These are phyloP conservation scores for Passalora sequoiae DNA, from an alignment of 2,329 filamentous ascomycete species.

Conservation along the genomic window DNA sequence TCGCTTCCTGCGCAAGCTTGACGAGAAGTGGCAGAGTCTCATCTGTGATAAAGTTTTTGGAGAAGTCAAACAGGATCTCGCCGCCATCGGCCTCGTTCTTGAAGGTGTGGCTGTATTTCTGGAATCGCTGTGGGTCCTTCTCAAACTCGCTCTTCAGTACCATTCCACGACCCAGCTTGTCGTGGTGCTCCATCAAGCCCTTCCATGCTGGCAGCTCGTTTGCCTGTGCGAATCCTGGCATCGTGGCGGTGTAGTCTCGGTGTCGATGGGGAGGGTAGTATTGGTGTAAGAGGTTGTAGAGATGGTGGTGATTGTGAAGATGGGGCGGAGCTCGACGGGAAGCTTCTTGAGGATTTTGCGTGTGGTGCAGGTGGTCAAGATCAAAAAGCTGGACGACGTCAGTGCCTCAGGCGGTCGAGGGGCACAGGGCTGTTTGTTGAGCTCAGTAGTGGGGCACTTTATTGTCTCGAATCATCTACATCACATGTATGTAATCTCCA, in stretches of 20 bases:
- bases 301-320: too few relatives aligned
- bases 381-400: too few relatives aligned
- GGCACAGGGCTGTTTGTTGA: too few relatives aligned
- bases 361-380: too few relatives aligned
- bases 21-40: constrained; percentile 83
- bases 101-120: constrained; percentile 85
- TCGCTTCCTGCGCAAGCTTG: constrained; percentile 86
- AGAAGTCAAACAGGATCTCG: constrained; percentile 96
- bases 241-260: constrained; percentile 26
- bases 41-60: constrained; percentile 95
- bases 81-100: constrained; percentile 68
- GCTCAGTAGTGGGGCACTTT: too few relatives aligned
- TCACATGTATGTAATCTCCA: too few relatives aligned
- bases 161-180: constrained; percentile 78
- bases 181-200: constrained; percentile 85
- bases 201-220: constrained; percentile 78
- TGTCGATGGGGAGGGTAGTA: too few relatives aligned
- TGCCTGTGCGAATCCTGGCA: constrained; percentile 70
- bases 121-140: constrained; percentile 79
- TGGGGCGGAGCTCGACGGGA: too few relatives aligned
- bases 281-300: too few relatives aligned
- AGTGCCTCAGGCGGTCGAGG: too few relatives aligned
- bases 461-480: too few relatives aligned
- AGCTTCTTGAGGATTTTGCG: too few relatives aligned
- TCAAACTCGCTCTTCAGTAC: constrained; percentile 90